Evolutionary conservation across 1,139 yeast genomes (phyloP).

Genomic region (Pneumocystis sp.): DNA sequence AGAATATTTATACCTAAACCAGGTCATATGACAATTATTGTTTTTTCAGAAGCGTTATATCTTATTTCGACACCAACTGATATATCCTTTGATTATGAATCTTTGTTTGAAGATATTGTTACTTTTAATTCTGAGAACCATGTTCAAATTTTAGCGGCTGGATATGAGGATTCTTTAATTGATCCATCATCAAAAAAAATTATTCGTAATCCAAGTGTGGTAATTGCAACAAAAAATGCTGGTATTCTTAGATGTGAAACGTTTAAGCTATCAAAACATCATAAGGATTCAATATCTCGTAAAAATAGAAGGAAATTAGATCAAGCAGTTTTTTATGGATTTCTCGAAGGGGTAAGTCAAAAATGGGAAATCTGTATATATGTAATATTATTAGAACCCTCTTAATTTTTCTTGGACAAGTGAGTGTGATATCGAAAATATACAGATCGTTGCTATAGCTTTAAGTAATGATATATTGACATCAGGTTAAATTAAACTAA

Average conservation of each 20-base stretch:
- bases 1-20: constrained; percentile 46
- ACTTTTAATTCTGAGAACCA: constrained; percentile 33
- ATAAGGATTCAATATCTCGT: constrained; percentile 10
- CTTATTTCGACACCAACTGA: not conserved
- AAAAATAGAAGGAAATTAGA: constrained; percentile 31
- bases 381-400: constrained; percentile 25
- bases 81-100: not conserved
- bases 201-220: constrained; percentile 30
- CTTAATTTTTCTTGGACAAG: constrained; percentile 33
- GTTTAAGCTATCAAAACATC: constrained; percentile 22
- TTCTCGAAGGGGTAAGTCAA: constrained; percentile 6
- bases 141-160: constrained; percentile 39
- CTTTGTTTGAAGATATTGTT: constrained; percentile 60
- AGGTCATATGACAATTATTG: constrained; percentile 46
- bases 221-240: constrained; percentile 41
- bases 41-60: constrained; percentile 43
- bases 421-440: not conserved
- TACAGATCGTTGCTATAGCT: constrained; percentile 6
- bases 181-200: constrained; percentile 15
- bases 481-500: not conserved
- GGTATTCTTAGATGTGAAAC: constrained; percentile 54
- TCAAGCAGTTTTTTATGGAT: constrained; percentile 58
- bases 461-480: constrained; percentile 1
- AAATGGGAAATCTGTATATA: not conserved
- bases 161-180: constrained; percentile 32